Evolutionary conservation across 192 early-diverging fungal genomes (phyloP), one percentile per base, ranked within the genome.

Genomic region (Entomortierella chlamydospora): DNA sequence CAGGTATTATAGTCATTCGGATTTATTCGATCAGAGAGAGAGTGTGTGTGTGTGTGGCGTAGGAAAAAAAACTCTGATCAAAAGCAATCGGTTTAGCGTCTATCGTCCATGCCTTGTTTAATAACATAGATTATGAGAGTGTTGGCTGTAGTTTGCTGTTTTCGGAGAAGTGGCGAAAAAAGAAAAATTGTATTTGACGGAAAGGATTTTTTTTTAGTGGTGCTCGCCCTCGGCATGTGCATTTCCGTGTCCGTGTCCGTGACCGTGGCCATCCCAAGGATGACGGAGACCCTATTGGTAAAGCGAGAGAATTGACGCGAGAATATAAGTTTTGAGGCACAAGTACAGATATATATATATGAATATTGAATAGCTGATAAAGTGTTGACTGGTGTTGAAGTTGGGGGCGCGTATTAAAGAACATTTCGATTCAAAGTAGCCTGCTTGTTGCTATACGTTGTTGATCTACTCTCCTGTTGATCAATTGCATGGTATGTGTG

Each of bases 231-330:
- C 65, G 42, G 76, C 82, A 52, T 86, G 85, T 52, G 7, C 39
- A 41, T 41, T 41, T 47, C 86, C 83, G 26, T 88, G 84, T 25
- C 85, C 83, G 45, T 83, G 72, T 51, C 84, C 86, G 68, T 90
- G 88, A 58, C 84, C 83, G 62, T 83, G 83, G 45, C 87, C 85
- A 63, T 90, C 91, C 90, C 91, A 92, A 69, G 90, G 90, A 84
- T 90, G 90, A 58, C 88, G 84, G 68, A 82, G 84, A 39, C 89
- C 90, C 90, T 91, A 87, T 29, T 50, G 23, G 52, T 26, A 26
- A 31, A 20, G 33, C 2, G 56, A 17, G 18, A 10, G 25, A 57
- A 55, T 28, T 23, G 2, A 6, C 25, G 5, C 8, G 15, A 23
- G 15, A 29, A 29, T 23, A 15, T 2, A 8, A 12, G 12, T 23